Percentiles rank a stretch among this genome's conserved stretches.
These are phyloP conservation scores for Debaryomyces subglobosus DNA, from an alignment of 1,139 yeast species.

Conservation along the genomic window DNA sequence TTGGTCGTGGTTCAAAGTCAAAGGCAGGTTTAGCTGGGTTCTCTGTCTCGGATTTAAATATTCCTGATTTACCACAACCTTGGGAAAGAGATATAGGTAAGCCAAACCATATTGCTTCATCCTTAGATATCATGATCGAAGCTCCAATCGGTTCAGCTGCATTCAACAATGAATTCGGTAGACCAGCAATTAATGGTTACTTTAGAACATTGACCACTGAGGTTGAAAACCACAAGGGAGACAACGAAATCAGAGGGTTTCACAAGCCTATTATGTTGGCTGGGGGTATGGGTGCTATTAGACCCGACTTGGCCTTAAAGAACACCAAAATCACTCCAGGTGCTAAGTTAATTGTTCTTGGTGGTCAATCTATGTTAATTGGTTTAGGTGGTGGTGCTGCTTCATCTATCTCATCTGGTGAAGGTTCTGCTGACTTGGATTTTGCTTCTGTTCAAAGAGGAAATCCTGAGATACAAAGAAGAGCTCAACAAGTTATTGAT, in stretches of 20 bases:
- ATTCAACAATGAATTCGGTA: slow-evolving; percentile 97
- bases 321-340: slow-evolving; percentile 90
- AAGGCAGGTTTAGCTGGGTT: slow-evolving; percentile 96
- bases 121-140: slow-evolving; percentile 93
- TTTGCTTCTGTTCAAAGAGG: slow-evolving; percentile 99
- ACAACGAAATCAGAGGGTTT: slow-evolving; percentile 86
- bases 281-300: slow-evolving; percentile 97
- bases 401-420: slow-evolving; percentile 92
- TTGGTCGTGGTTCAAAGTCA: slow-evolving; percentile 96
- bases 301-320: slow-evolving; percentile 91
- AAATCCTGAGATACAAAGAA: slow-evolving; percentile 98
- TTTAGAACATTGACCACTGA: slow-evolving; percentile 92
- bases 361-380: slow-evolving; percentile 98
- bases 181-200: slow-evolving; percentile 97
- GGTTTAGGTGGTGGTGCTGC: slow-evolving; percentile 99
- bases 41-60: slow-evolving; percentile 86
- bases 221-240: slow-evolving; percentile 62
- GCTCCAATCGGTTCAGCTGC: slow-evolving; percentile 99
- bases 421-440: slow-evolving; percentile 94
- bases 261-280: slow-evolving; percentile 99
- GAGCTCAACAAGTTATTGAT: slow-evolving; percentile 98
- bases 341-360: slow-evolving; percentile 87
- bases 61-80: slow-evolving; percentile 86
- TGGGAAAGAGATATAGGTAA: slow-evolving; percentile 91
- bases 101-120: slow-evolving; percentile 90